Conservation (phyloP, 2,329 filamentous ascomycete genomes). For the Tolypocladium ovalisporum region DNA sequence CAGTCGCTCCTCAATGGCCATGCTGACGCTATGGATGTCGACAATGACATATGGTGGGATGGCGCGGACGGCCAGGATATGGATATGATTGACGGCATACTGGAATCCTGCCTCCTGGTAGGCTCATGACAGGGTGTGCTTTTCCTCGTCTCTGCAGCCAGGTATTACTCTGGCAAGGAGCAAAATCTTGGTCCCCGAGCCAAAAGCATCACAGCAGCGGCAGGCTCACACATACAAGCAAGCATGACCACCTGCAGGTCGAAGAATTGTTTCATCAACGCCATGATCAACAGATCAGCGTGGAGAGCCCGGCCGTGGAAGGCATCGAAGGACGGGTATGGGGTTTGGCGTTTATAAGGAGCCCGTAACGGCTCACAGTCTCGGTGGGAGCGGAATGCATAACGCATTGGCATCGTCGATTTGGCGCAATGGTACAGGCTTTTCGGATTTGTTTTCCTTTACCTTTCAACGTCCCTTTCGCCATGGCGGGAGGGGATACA, state of each 20-base stretch:
- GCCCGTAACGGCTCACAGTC: background rate
- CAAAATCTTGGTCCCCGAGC: background rate
- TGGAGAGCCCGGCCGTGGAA: background rate
- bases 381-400: background rate
- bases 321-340: background rate
- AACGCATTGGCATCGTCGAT: background rate
- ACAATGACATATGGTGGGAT: constrained; percentile 50
- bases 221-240: background rate
- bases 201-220: background rate
- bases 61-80: constrained; percentile 43
- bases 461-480: background rate
- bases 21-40: constrained; percentile 48
- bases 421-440: background rate
- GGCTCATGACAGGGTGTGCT: constrained; percentile 16
- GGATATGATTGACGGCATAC: constrained; percentile 40
- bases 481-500: background rate
- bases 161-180: background rate
- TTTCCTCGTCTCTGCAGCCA: background rate
- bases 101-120: constrained; percentile 45
- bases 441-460: too few species aligned
- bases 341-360: background rate
- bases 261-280: background rate
- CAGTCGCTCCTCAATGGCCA: constrained; percentile 36
- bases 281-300: background rate
- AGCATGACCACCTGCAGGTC: background rate